A percentile compares a stretch with the other conserved stretches of the same genome.
phyloP scores from a whole-genome alignment of 2,329 filamentous ascomycete species.

The Cladosporium sp. region DNA sequence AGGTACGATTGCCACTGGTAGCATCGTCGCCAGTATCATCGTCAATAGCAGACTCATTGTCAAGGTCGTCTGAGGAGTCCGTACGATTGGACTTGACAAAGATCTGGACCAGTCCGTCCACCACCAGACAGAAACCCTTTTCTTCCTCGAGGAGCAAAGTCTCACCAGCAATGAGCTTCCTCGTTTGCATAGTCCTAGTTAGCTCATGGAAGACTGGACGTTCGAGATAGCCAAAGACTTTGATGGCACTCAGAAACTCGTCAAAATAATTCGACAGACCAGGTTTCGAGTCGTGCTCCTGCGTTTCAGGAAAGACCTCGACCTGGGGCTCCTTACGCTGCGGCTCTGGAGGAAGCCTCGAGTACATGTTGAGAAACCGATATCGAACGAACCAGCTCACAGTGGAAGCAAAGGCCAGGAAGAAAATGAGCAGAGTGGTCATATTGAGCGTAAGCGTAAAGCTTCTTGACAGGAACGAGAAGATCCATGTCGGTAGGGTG shows the following conservation, averaged over 20 bases:
- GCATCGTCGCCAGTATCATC: slow-evolving; percentile 63
- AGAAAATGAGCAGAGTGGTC: slow-evolving; percentile 85
- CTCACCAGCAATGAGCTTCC: slow-evolving; percentile 93
- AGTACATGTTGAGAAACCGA: slow-evolving; percentile 95
- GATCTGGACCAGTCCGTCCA: slow-evolving; percentile 94
- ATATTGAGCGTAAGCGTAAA: slow-evolving; percentile 98
- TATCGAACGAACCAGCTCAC: slow-evolving; percentile 94
- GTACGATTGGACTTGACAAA: slow-evolving; percentile 86
- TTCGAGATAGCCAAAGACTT: slow-evolving; percentile 97
- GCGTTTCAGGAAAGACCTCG: slow-evolving; percentile 89
- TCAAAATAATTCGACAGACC: slow-evolving; percentile 95
- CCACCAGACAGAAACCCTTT: slow-evolving; percentile 95
- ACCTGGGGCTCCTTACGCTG: slow-evolving; percentile 94
- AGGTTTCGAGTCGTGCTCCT: slow-evolving; percentile 85
- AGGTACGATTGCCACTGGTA: slow-evolving; percentile 72
- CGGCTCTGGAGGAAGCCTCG: slow-evolving; percentile 86
- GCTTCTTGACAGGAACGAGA: slow-evolving; percentile 85
- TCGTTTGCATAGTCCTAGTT: slow-evolving; percentile 96
- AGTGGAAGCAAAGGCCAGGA: slow-evolving; percentile 75
- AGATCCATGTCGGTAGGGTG: slow-evolving; percentile 84
- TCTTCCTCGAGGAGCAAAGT: slow-evolving; percentile 95
- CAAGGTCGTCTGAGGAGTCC: slow-evolving; percentile 41
- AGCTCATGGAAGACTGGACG: slow-evolving; percentile 96
- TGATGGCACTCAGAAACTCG: slow-evolving; percentile 97
- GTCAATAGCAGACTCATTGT: slow-evolving; percentile 44